phyloP scores from a whole-genome alignment of 441 rosid genomes.

The Lepidium campestre region DNA sequence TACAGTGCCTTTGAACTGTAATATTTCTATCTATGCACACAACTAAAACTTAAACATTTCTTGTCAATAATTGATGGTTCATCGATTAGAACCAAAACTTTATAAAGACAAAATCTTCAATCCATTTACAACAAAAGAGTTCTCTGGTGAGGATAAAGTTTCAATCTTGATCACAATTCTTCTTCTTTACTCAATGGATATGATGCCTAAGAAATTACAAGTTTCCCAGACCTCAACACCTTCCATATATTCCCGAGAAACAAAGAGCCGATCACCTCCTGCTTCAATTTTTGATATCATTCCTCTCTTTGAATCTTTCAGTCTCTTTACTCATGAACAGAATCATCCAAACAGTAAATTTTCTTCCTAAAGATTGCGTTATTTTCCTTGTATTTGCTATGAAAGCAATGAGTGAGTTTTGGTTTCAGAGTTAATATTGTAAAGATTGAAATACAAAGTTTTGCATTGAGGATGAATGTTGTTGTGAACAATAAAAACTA shows the following conservation, averaged over 20 bases:
- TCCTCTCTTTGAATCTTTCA: constrained; percentile 45
- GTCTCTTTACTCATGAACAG: neutral
- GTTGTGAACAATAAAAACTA: neutral
- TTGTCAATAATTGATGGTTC: no score
- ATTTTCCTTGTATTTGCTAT: neutral
- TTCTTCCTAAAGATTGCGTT: neutral
- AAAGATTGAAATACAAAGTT: neutral
- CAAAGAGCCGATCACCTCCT: constrained; percentile 77
- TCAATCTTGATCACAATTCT: neutral
- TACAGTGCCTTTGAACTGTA: neutral
- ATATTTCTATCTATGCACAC: neutral
- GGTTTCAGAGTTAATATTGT: neutral
- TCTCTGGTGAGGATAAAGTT: neutral
- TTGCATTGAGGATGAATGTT: neutral
- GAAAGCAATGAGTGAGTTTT: neutral
- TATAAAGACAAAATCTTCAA: neutral
- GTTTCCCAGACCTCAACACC: constrained; percentile 95
- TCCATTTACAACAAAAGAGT: constrained; percentile 3
- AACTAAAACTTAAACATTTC: neutral
- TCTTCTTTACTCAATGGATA: constrained; percentile 23
- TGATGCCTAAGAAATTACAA: constrained; percentile 31
- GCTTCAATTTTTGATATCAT: constrained; percentile 60
- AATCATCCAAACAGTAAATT: neutral
- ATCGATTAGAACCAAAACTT: neutral
- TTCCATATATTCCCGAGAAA: constrained; percentile 63